Base-by-base conservation (phyloP, 2,329 filamentous ascomycete genomes). In the Colletotrichum paranaense region DNA sequence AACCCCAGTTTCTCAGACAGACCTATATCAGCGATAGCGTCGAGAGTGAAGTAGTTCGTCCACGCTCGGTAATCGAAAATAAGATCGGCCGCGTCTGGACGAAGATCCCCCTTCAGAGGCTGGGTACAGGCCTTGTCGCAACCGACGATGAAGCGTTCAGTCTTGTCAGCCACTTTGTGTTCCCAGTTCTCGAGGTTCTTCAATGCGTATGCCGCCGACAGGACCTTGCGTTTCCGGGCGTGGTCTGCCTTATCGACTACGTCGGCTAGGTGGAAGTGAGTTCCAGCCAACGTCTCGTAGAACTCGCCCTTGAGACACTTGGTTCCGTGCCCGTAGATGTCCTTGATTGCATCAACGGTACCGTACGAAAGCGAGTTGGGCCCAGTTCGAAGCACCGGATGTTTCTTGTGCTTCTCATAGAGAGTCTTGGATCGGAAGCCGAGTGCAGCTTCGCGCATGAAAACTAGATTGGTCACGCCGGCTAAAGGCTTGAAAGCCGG, bases 1-100 rank as follows among this genome's bases (percentile, higher is more conserved):
- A 89, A 86, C 0, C 87, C 85, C 1, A 90, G 82, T 22, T 81
- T 82, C 66, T 88, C 84, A 1, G 82, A 85, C 0, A 90, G 80
- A 1, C 87, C 88, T 77, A 90, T 90, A 64, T 90, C 86, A 16
- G 86, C 87, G 64, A 90, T 89, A 2, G 87, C 88, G 68, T 90
- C 88, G 16, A 90, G 81, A 0, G 86, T 88, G 78, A 90, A 90
- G 80, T 87, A 88, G 78, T 89, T 90, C 28, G 84, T 82, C 85
- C 85, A 90, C 5, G 81, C 80, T 4, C 87, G 84, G 67, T 86
- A 87, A 75, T 90, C 86, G 24, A 90, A 80, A 0, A 81, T 86
- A 22, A 88, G 67, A 60, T 88, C 86, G 30, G 80, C 76, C 0
- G 81, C 70, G 4, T 77, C 74, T 0, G 82, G 81, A 4, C 65